Evolutionary conservation across 495 filamentous ascomycete genomes (phyloP), one percentile per base, ranked within the genome.

Genomic region (Glutinoglossum americanum): DNA sequence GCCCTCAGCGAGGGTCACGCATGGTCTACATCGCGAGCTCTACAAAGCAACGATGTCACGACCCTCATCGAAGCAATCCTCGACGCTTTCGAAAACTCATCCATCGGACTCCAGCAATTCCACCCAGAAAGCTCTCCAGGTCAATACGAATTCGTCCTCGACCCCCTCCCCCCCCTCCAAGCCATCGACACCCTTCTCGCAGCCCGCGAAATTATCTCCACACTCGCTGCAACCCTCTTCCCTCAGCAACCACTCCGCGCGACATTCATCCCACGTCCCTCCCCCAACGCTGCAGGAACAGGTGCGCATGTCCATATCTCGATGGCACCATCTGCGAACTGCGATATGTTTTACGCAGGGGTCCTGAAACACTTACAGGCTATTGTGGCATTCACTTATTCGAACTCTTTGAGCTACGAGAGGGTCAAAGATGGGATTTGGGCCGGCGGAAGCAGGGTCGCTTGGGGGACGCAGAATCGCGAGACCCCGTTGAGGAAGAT

Each of bases 121-220:
- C 89, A 95, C 65, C 67, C 89, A 21, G 89, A 93, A 64, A 78
- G 74, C 56, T 76, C 81, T 0, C 73, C 76, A 0, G 85, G 85
- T 9, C 89, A 94, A 62, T 94, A 82, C 65, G 89, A 94, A 65
- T 84, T 94, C 60, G 73, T 88, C 17, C 78, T 90, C 0, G 74
- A 80, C 0, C 80, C 85, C 0, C 69, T 73, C 0, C 65, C 76
- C 0, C 83, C 88, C 0, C 66, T 92, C 3, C 66, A 72, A 4
- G 85, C 87, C 0, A 77, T 87, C 47, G 88, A 93, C 68, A 75
- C 75, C 0, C 74, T 94, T 5, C 67, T 89, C 11, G 79, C 84
- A 62, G 77, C 87, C 0, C 79, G 86, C 0, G 79, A 87, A 61
- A 77, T 82, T 48, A 78, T 94, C 62, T 68, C 68, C 8, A 68